Evolutionary conservation across 805 yeast genomes (phyloP).

Genomic region (Sporopachydermia lactativora): DNA sequence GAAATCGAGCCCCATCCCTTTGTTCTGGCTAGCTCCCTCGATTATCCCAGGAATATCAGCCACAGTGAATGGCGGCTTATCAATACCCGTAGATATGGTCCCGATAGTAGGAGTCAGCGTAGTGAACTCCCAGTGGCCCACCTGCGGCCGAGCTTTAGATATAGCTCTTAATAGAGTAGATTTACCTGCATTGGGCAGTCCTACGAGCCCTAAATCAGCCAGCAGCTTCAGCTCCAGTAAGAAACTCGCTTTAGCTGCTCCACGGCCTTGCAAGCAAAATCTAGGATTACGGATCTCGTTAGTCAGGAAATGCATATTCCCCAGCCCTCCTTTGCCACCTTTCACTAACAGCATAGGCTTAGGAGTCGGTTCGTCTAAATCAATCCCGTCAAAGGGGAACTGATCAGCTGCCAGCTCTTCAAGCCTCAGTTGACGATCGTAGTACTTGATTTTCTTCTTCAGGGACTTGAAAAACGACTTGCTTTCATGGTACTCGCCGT

Average conservation of each 20-base stretch:
- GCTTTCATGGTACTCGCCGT: conserved; percentile 51
- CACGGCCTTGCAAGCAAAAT: conserved; percentile 71
- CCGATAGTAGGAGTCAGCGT: conserved; percentile 89
- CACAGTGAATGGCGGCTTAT: conserved; percentile 61
- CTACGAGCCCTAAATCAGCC: conserved; percentile 91
- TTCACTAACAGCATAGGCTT: conserved; percentile 55
- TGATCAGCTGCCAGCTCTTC: conserved; percentile 51
- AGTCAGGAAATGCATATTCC: conserved; percentile 90
- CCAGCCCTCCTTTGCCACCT: conserved; percentile 93
- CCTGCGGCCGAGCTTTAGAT: conserved; percentile 76
- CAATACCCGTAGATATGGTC: conserved; percentile 56
- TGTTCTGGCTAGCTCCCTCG: conserved; percentile 66
- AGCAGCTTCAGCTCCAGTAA: conserved; percentile 73
- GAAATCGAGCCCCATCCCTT: conserved; percentile 90
- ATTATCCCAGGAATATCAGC: conserved; percentile 97
- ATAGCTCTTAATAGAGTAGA: conserved; percentile 79
- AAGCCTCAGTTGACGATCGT: conserved; percentile 42
- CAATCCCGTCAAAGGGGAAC: conserved; percentile 76
- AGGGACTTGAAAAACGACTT: conserved; percentile 55
- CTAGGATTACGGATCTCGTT: conserved; percentile 77
- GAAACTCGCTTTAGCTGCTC: conserved; percentile 49
- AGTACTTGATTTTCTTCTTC: conserved; percentile 45
- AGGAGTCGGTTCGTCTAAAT: conserved; percentile 43
- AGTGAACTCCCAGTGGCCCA: conserved; percentile 96
- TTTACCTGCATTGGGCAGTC: conserved; percentile 94